phyloP scores from a whole-genome alignment of 768 basidiomycete genomes.

The Tricholoma furcatifolium region DNA sequence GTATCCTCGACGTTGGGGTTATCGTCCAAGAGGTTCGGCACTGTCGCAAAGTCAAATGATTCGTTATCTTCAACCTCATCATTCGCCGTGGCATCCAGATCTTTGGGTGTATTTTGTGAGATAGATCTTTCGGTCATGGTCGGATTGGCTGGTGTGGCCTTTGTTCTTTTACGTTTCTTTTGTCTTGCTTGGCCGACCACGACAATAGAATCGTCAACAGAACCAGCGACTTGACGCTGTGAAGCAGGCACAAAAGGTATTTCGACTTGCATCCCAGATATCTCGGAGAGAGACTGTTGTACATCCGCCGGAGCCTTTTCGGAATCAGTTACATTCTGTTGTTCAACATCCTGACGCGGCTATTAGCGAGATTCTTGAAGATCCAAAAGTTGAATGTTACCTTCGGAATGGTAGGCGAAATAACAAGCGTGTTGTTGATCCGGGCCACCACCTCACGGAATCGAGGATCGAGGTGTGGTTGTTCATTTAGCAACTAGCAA shows the following conservation, averaged over 20 bases:
- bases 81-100: conserved; percentile 21
- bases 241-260: conserved; percentile 76
- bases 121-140: conserved; percentile 18
- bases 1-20: conserved; percentile 40
- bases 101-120: conserved; percentile 13
- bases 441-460: conserved; percentile 59
- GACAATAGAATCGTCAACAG: conserved; percentile 63
- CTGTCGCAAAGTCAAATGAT: conserved; percentile 67
- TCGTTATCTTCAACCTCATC: conserved; percentile 29
- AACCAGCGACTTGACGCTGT: conserved; percentile 40
- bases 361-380: background rate
- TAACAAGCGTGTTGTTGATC: conserved; percentile 65
- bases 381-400: conserved; percentile 20
- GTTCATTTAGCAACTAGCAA: conserved; percentile 6
- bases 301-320: conserved; percentile 11
- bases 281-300: conserved; percentile 21
- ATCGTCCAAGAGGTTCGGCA: conserved; percentile 72
- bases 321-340: conserved; percentile 7
- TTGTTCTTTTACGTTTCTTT: conserved; percentile 64
- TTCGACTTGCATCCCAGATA: conserved; percentile 54
- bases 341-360: background rate
- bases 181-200: conserved; percentile 64
- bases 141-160: conserved; percentile 19
- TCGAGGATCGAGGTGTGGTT: conserved; percentile 17
- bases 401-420: conserved; percentile 53